Conservation (phyloP, 257 asterid species). For the Penstemon eatonii region DNA sequence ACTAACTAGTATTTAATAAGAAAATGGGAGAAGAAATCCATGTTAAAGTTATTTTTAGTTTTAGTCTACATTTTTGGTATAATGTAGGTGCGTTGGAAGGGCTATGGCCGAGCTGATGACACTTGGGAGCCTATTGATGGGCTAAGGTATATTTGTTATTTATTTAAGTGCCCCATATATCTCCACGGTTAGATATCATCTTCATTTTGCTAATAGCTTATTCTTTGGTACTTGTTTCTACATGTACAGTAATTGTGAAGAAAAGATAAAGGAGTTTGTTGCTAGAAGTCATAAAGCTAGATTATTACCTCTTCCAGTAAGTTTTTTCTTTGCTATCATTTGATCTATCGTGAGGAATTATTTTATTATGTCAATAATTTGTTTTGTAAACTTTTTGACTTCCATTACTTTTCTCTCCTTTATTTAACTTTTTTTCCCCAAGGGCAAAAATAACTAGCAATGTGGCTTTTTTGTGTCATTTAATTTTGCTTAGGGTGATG, state of each 20-base stretch:
- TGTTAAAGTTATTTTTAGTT: not conserved
- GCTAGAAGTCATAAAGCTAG: conserved; percentile 27
- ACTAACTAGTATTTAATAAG: too few species aligned
- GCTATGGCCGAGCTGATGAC: conserved; percentile 40
- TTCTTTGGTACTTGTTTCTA: not conserved
- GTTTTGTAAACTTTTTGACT: not conserved
- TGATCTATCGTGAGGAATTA: not conserved
- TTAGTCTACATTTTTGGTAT: too few species aligned
- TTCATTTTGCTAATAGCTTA: not conserved
- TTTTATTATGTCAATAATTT: not conserved
- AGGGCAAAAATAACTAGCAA: not conserved
- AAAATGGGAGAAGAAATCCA: too few species aligned
- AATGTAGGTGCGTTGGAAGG: conserved; percentile 47
- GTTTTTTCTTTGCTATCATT: conserved; percentile 21
- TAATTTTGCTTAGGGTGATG: conserved; percentile 37
- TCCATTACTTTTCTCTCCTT: not conserved
- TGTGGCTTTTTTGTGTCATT: not conserved
- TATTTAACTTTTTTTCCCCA: not conserved
- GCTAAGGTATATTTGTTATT: conserved; percentile 31
- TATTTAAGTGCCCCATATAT: too few species aligned
- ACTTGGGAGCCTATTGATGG: conserved; percentile 57
- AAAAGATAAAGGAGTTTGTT: conserved; percentile 43
- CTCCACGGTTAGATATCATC: not conserved
- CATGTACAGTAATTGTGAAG: conserved; percentile 33
- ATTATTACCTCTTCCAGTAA: conserved; percentile 48